Evolutionary conservation across 2,329 filamentous ascomycete genomes (phyloP).

Genomic region (Lachnellula arida): DNA sequence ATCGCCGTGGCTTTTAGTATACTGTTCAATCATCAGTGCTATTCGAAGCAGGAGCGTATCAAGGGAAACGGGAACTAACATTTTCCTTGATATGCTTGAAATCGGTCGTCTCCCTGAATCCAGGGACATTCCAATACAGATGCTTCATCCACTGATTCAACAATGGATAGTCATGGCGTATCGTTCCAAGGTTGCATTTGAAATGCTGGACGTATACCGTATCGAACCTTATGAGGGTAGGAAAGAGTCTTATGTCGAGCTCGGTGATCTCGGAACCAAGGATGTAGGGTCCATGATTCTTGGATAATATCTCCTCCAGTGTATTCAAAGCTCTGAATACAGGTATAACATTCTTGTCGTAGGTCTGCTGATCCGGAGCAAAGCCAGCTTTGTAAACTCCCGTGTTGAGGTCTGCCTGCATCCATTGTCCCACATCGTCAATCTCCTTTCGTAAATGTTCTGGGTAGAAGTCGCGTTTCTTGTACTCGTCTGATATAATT

Average conservation of each 20-base stretch:
- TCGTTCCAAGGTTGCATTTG: conserved; percentile 50
- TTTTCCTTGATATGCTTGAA: conserved; percentile 47
- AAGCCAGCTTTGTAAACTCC: conserved; percentile 74
- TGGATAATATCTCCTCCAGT: conserved; percentile 63
- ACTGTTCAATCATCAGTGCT: conserved; percentile 41
- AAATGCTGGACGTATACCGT: conserved; percentile 62
- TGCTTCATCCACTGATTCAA: conserved; percentile 62
- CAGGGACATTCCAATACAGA: conserved; percentile 60
- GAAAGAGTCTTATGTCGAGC: conserved; percentile 68
- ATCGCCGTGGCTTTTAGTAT: conserved; percentile 76
- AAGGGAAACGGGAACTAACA: conserved; percentile 9
- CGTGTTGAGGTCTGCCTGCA: conserved; percentile 65
- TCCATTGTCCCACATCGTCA: conserved; percentile 74
- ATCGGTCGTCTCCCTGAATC: conserved; percentile 41
- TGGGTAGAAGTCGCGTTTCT: conserved; percentile 62
- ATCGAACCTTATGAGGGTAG: conserved; percentile 61
- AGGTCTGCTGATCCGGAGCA: conserved; percentile 74
- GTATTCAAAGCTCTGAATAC: conserved; percentile 76
- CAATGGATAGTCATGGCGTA: conserved; percentile 47
- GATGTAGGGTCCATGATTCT: conserved; percentile 46
- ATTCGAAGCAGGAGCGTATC: not conserved
- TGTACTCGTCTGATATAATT: conserved; percentile 42
- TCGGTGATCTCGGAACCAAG: conserved; percentile 74
- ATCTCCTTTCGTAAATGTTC: conserved; percentile 55
- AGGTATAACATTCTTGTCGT: conserved; percentile 64